phyloP scores from a whole-genome alignment of 164 flowering plant genomes.

The Annona cherimola region DNA sequence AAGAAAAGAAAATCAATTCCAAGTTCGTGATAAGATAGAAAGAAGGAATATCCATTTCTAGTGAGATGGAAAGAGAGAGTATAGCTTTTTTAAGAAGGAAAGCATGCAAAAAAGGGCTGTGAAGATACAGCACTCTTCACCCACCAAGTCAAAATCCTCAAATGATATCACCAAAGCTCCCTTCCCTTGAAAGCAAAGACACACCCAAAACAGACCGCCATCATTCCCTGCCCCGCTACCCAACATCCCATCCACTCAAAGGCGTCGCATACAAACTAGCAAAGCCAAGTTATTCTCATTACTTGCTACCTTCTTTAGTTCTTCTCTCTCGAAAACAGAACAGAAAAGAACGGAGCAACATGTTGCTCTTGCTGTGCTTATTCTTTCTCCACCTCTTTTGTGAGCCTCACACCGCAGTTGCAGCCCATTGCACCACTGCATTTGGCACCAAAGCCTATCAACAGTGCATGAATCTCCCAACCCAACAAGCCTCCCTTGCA shows the following conservation, averaged over 20 bases:
- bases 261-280: not conserved
- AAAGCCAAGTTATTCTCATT: not conserved
- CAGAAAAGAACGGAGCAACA: not conserved
- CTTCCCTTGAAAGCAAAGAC: slow-evolving; percentile 5
- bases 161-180: not conserved
- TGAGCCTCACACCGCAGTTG: slow-evolving; percentile 6
- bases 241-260: not conserved
- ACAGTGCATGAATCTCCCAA: slow-evolving; percentile 69
- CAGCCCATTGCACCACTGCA: slow-evolving; percentile 55
- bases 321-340: not conserved
- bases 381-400: slow-evolving; percentile 20
- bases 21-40: no score
- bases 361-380: slow-evolving; percentile 10
- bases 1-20: no score
- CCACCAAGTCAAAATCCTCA: not conserved
- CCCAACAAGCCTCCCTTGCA: slow-evolving; percentile 84
- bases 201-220: not conserved
- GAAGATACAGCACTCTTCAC: no score
- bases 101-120: no score
- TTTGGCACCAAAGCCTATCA: slow-evolving; percentile 48
- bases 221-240: not conserved
- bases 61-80: no score
- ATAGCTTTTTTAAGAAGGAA: no score
- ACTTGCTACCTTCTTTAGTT: not conserved
- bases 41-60: no score